phyloP scores from a whole-genome alignment of 2,329 filamentous ascomycete genomes.

The Neocatenulostroma microsporum region DNA sequence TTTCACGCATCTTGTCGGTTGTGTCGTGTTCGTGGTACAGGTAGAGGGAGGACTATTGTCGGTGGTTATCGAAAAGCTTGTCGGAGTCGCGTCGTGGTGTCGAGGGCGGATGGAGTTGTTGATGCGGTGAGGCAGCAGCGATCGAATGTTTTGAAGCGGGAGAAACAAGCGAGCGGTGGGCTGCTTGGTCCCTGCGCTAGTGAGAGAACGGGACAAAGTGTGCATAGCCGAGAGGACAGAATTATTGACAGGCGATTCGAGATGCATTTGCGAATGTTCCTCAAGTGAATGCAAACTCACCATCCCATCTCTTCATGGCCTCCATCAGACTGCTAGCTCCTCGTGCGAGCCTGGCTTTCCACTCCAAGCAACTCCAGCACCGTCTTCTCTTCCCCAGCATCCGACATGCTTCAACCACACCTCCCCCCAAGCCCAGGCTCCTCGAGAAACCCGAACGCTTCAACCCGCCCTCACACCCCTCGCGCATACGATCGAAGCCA shows the following conservation, averaged over 20 bases:
- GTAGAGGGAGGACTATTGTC: slow-evolving; percentile 6
- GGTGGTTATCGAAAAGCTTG: slow-evolving; percentile 14
- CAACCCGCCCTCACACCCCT: slow-evolving; percentile 82
- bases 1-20: slow-evolving; percentile 56
- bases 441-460: slow-evolving; percentile 85
- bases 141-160: slow-evolving; percentile 6
- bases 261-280: no score
- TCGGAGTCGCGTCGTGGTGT: slow-evolving; percentile 4
- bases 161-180: slow-evolving; percentile 2
- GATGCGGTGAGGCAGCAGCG: slow-evolving; percentile 13
- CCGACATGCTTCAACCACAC: slow-evolving; percentile 26
- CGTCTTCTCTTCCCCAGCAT: slow-evolving; percentile 12
- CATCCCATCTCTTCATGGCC: slow-evolving; percentile 11
- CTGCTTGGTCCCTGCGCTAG: not conserved
- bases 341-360: slow-evolving; percentile 19
- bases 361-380: slow-evolving; percentile 21
- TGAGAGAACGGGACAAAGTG: no score
- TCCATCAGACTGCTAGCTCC: slow-evolving; percentile 12
- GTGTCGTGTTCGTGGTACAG: slow-evolving; percentile 14
- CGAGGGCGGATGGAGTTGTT: not conserved
- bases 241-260: no score
- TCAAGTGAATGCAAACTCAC: no score
- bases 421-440: slow-evolving; percentile 53
- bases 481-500: slow-evolving; percentile 52
- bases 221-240: no score